Evolutionary conservation across 2,329 filamentous ascomycete species (phyloP).

Genomic region (Aureobasidium uvarum): DNA sequence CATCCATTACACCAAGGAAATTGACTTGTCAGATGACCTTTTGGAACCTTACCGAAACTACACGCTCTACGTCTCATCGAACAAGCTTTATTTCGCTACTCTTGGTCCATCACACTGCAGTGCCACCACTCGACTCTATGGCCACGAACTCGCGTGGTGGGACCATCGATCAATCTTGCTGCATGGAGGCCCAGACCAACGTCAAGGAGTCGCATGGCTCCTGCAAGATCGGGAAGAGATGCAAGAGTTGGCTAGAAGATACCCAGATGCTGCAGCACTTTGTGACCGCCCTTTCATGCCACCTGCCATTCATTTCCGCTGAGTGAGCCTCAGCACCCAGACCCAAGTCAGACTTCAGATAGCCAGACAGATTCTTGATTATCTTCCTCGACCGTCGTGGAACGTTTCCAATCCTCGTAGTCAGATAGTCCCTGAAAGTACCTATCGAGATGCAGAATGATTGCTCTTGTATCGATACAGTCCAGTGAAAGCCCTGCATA

Average conservation of each 20-base stretch:
- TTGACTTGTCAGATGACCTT: background rate
- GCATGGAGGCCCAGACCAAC: fast-evolving
- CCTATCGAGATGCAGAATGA: too few relatives aligned
- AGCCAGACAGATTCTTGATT: too few relatives aligned
- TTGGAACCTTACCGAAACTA: background rate
- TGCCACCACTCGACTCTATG: background rate
- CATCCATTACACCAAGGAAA: background rate
- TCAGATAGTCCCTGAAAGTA: too few relatives aligned
- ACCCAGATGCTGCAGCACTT: background rate
- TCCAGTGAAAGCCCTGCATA: too few relatives aligned
- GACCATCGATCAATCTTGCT: background rate
- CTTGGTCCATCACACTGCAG: background rate
- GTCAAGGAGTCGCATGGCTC: background rate
- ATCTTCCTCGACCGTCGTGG: too few relatives aligned
- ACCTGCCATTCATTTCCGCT: background rate
- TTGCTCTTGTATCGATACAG: too few relatives aligned
- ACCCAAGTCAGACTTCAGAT: background rate
- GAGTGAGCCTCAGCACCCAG: background rate
- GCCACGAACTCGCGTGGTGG: background rate
- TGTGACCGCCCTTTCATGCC: background rate
- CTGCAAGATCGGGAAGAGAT: background rate
- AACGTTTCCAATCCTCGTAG: too few relatives aligned
- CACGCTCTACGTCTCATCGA: background rate
- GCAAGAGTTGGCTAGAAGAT: background rate
- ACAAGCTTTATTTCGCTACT: background rate